These are phyloP conservation scores for Closterium sp. DNA, from an alignment of 139 green algal species.

Conservation along the genomic window DNA sequence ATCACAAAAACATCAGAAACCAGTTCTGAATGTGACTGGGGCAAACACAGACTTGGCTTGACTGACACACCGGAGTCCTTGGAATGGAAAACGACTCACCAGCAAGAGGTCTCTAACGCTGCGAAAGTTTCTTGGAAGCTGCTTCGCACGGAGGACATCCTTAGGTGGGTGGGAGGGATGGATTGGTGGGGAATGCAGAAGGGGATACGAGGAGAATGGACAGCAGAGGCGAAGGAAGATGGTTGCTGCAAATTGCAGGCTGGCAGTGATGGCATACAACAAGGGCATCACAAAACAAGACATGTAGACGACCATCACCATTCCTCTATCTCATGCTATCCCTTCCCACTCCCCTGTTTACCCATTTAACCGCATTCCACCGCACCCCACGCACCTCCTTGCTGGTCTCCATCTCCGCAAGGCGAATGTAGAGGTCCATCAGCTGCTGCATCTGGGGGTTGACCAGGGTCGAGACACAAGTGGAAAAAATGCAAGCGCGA, in stretches of 20 bases:
- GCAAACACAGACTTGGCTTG: no score
- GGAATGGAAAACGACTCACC: background rate
- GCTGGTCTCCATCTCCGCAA: conserved; percentile 35
- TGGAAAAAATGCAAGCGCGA: background rate
- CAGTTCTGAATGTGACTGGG: no score
- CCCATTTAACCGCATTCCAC: background rate
- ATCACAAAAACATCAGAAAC: no score
- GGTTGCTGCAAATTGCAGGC: background rate
- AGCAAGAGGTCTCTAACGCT: background rate
- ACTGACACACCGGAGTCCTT: no score
- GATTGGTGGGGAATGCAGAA: no score
- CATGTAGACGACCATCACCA: background rate
- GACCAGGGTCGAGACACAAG: no score
- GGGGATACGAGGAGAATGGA: background rate
- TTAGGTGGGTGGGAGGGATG: background rate
- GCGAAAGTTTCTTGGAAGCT: background rate
- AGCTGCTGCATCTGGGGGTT: conserved; percentile 31
- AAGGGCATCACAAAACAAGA: background rate
- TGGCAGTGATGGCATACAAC: background rate
- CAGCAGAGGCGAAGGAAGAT: background rate
- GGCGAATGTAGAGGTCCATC: conserved; percentile 49
- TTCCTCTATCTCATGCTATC: no score
- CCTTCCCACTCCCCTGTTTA: background rate
- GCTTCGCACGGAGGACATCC: background rate
- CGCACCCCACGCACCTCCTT: conserved; percentile 30